phyloP scores from a whole-genome alignment of 148 eudicot genomes.

The Salicornia ramosissima region DNA sequence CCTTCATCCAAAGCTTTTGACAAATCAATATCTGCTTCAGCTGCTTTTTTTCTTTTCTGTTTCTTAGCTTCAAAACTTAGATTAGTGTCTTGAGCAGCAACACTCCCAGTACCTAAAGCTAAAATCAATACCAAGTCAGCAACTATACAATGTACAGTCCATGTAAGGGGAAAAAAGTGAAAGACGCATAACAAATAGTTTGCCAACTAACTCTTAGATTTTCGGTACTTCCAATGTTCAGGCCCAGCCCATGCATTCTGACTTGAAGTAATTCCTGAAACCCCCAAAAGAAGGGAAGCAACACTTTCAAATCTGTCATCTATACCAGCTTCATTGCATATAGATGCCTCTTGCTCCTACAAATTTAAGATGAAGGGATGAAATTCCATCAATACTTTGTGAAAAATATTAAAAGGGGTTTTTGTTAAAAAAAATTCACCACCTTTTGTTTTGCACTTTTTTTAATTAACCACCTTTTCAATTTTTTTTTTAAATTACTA shows the following conservation, averaged over 20 bases:
- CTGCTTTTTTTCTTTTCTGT: slow-evolving; percentile 50
- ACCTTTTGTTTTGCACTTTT: too few relatives aligned
- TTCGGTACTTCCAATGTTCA: slow-evolving; percentile 89
- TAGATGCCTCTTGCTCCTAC: slow-evolving; percentile 53
- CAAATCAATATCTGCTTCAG: slow-evolving; percentile 67
- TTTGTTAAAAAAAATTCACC: too few relatives aligned
- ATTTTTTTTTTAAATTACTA: too few relatives aligned
- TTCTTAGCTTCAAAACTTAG: slow-evolving; percentile 41
- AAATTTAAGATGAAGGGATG: background rate
- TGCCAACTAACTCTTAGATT: slow-evolving; percentile 47
- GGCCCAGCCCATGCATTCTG: slow-evolving; percentile 99
- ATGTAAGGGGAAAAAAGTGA: background rate
- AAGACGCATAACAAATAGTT: background rate
- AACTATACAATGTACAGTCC: slow-evolving; percentile 6
- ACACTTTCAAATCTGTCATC: slow-evolving; percentile 52
- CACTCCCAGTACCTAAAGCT: slow-evolving; percentile 30
- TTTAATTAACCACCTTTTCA: too few relatives aligned
- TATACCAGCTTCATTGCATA: slow-evolving; percentile 34
- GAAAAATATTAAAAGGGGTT: too few relatives aligned
- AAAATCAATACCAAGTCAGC: slow-evolving; percentile 20
- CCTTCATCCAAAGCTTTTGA: slow-evolving; percentile 50
- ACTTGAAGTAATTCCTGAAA: slow-evolving; percentile 54
- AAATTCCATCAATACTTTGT: background rate
- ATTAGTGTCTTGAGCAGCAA: slow-evolving; percentile 37
- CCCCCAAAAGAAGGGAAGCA: slow-evolving; percentile 51